phyloP scores from a whole-genome alignment of 495 filamentous ascomycete genomes.

The Astrocystis sublimbata region DNA sequence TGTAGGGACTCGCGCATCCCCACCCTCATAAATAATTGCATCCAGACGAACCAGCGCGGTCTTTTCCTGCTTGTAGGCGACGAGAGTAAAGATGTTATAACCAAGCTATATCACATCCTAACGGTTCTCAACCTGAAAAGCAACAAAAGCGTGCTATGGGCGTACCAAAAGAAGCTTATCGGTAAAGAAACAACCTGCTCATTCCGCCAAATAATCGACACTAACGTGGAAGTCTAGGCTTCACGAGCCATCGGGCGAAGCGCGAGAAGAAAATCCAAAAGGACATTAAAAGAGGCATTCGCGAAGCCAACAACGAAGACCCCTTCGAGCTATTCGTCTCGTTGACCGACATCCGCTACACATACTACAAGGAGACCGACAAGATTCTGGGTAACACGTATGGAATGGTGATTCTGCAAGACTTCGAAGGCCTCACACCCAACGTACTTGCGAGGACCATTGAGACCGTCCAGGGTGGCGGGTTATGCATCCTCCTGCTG shows the following conservation, averaged over 20 bases:
- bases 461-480: constrained; percentile 97
- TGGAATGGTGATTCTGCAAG: constrained; percentile 92
- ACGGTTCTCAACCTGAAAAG: constrained; percentile 86
- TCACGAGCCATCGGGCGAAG: constrained; percentile 85
- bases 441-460: constrained; percentile 93
- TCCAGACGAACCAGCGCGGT: constrained; percentile 95
- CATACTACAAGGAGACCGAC: constrained; percentile 99
- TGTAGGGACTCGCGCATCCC: constrained; percentile 91
- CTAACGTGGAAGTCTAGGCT: constrained; percentile 17
- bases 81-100: constrained; percentile 93
- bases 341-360: constrained; percentile 95
- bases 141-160: constrained; percentile 97
- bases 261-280: constrained; percentile 97
- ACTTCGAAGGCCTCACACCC: constrained; percentile 97
- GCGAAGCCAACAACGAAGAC: constrained; percentile 94
- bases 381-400: constrained; percentile 99
- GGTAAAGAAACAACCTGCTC: constrained; percentile 47
- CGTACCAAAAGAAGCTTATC: constrained; percentile 97
- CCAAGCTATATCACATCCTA: constrained; percentile 92
- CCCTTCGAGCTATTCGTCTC: constrained; percentile 98
- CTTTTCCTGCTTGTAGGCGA: constrained; percentile 98
- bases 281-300: constrained; percentile 92
- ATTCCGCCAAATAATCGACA: not conserved
- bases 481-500: constrained; percentile 82
- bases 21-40: constrained; percentile 91